Evolutionary conservation across 202 grass and related monocot species (phyloP), one percentile per base, ranked within the genome.

Genomic region (Panicum hallii): DNA sequence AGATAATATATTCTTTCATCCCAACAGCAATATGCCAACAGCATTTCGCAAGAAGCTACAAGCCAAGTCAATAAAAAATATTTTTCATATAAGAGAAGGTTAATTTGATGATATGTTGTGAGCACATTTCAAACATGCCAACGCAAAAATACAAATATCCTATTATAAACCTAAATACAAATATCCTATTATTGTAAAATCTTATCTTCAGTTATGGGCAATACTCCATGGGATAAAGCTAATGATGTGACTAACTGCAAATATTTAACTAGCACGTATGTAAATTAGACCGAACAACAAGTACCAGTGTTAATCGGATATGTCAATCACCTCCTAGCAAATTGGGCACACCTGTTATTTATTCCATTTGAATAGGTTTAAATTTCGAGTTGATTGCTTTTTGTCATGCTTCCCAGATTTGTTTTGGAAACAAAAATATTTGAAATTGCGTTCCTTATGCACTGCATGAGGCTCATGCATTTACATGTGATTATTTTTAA

Each of bases 401-500:
- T 40, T n/a, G 12, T 15, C 50, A 69, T 65, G 44, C 74, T 67
- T 85, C 9, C 17, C 26, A 36, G 41, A 53, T 84, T 63, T 82
- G 17, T 80, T 75, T 80, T 17, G 23, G 34, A 55, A 82, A 67
- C 77, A 63, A 23, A 52, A 63, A 11, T 79, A 17, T 63, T 57
- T 58, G 19, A 72, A 70, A 52, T 66, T 85, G 38, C 6, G 22
- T 22, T 85, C 56, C 65, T 72, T 72, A 54, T 61, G 48, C 47
- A 72, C 50, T 78, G 55, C 47, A 64, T 47, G 23, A 34, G 9
- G 57, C 53, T 10, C 28, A 53, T 67, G 38, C 41, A 79, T 48
- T 85, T 87, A 23, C 14, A 0, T 68, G 52, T 41, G 34, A 26
- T 43, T 57, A 45, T 38, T 45, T 55, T 43, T 10, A 26, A 65